Evolutionary conservation across 192 early-diverging fungal species (phyloP), one percentile per base, ranked within the genome.

Genomic region (Coemansia sp.): DNA sequence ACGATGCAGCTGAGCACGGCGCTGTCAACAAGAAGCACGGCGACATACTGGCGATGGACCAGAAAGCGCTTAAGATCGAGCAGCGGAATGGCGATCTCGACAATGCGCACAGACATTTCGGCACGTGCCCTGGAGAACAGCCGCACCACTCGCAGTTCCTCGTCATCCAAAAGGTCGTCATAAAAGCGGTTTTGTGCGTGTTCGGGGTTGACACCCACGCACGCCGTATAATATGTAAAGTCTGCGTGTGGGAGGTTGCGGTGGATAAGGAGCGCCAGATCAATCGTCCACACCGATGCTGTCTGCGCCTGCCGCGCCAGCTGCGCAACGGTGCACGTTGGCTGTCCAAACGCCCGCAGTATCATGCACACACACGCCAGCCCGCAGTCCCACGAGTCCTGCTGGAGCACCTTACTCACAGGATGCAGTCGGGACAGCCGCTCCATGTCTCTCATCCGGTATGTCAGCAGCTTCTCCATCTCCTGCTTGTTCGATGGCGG

Each of bases 191-290:
- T 57, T 7, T 47, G 41, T 10, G 86, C 67, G 72, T 94, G 87
- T 42, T 92, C 87, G 45, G 87, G 88, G 68, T 94, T 91, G 68
- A 90, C 87, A 26, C 95, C 95, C 8, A 91, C 85, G 70, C 89
- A 93, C 53, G 89, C 89, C 9, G 95, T 97, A 75, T 97, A 97
- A 70, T 93, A 94, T 1, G 93, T 95, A 75, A 97, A 97, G 82
- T 97, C 94, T 1, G 81, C 74, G 6, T 87, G 81, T 5, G 57
- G 57, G 56, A 90, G 80, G 75, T 87, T 92, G 44, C 87, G 84
- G 58, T 85, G 78, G 38, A 97, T 77, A 18, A 95, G 64, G 64
- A 91, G 93, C 0, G 89, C 93, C 62, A 97, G 76, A 77, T 97
- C 93, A 47, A 97, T 93, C 9, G 95, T 94, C 95, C 95, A 97